A percentile compares a stretch with the other conserved stretches of the same genome.
Conservation (phyloP, 1,284 basidiomycete species). For the Hymenochaete sp. region DNA sequence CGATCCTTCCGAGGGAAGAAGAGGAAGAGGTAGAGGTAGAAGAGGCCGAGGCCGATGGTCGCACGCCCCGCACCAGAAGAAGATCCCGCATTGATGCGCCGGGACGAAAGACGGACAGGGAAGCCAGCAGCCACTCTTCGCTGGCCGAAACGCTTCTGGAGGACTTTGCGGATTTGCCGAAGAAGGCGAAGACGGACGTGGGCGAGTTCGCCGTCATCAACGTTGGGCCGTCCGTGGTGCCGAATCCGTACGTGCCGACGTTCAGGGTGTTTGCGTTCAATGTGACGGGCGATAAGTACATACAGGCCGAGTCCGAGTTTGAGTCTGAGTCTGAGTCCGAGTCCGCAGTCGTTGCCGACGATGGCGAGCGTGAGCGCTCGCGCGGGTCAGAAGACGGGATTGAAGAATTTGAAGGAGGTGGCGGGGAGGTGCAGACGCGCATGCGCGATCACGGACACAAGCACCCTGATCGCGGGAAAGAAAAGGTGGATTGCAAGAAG, state of each 20-base stretch:
- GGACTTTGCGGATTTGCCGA: slow-evolving; percentile 51
- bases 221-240: slow-evolving; percentile 74
- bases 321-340: no score
- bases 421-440: slow-evolving; percentile 21
- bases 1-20: slow-evolving; percentile 11
- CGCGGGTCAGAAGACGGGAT: slow-evolving; percentile 24
- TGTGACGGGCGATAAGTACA: slow-evolving; percentile 48
- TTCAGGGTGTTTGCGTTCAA: slow-evolving; percentile 82
- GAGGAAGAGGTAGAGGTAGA: slow-evolving; percentile 14
- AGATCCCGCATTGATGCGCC: slow-evolving; percentile 26
- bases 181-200: slow-evolving; percentile 43
- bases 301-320: no score
- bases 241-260: slow-evolving; percentile 79
- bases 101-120: background rate
- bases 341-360: slow-evolving; percentile 21
- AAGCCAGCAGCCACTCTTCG: slow-evolving; percentile 6
- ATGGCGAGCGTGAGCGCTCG: slow-evolving; percentile 20
- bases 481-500: slow-evolving; percentile 41
- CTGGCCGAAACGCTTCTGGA: slow-evolving; percentile 45
- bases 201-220: slow-evolving; percentile 71
- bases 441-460: slow-evolving; percentile 41
- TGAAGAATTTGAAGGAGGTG: slow-evolving; percentile 22
- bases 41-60: slow-evolving; percentile 10
- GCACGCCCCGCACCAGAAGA: no score
- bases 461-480: slow-evolving; percentile 33